phyloP scores from a whole-genome alignment of 306 rosid genomes.

The Prunus mume region DNA sequence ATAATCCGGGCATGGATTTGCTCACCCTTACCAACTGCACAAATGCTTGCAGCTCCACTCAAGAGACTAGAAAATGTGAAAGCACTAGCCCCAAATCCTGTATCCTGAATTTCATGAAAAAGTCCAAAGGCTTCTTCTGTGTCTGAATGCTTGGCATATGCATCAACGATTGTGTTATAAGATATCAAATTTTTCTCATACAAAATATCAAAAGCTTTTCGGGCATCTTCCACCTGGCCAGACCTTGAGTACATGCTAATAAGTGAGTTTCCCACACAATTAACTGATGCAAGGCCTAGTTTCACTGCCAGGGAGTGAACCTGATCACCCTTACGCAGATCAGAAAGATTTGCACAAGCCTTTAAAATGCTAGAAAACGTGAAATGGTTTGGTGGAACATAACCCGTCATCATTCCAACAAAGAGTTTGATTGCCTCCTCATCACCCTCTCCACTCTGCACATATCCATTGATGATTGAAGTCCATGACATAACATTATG shows the following conservation, averaged over 20 bases:
- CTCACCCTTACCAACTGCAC: constrained; percentile 22
- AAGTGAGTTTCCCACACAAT: constrained; percentile 20
- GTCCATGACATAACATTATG: constrained; percentile 29
- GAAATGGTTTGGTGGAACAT: constrained; percentile 23
- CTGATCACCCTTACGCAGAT: constrained; percentile 10
- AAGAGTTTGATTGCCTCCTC: constrained; percentile 12
- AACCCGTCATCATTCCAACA: constrained; percentile 9
- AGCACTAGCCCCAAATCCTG: constrained; percentile 16
- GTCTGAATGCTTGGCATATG: constrained; percentile 9
- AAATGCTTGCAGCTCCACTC: constrained; percentile 28
- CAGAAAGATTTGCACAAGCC: constrained; percentile 21
- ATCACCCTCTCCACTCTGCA: constrained; percentile 4
- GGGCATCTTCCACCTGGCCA: constrained; percentile 23
- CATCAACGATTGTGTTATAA: constrained; percentile 17
- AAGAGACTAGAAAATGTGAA: constrained; percentile 23
- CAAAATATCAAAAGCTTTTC: constrained; percentile 17
- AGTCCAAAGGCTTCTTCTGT: constrained; percentile 15
- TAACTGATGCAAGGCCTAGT: constrained; percentile 20
- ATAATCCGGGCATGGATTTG: constrained; percentile 18
- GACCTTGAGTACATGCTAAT: constrained; percentile 18
- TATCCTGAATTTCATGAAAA: constrained; percentile 14
- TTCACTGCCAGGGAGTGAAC: constrained; percentile 22
- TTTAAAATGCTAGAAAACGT: constrained; percentile 26
- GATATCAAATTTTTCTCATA: constrained; percentile 25
- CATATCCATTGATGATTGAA: constrained; percentile 21